These are phyloP conservation scores for Chaetomiaceae sp. DNA, from an alignment of 2,329 filamentous ascomycete genomes.

Conservation along the genomic window DNA sequence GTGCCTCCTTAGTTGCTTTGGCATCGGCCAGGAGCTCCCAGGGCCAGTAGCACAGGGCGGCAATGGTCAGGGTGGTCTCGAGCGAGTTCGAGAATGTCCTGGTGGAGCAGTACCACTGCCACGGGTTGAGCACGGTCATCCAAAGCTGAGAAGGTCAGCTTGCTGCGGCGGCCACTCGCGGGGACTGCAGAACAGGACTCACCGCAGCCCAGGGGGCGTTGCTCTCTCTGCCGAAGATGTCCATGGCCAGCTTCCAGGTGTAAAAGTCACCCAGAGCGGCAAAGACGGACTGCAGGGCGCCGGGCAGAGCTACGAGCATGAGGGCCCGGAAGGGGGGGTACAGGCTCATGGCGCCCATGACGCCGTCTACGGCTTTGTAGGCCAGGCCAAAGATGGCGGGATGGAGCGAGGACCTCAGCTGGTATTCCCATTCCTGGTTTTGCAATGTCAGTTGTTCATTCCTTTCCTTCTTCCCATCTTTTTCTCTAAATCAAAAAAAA, in stretches of 20 bases:
- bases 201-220: slow-evolving; percentile 66
- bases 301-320: slow-evolving; percentile 67
- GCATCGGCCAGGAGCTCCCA: slow-evolving; percentile 62
- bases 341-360: slow-evolving; percentile 51
- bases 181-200: slow-evolving; percentile 34
- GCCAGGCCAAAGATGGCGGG: slow-evolving; percentile 76
- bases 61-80: slow-evolving; percentile 80
- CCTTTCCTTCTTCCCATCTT: too few relatives aligned
- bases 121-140: slow-evolving; percentile 71
- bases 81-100: slow-evolving; percentile 91
- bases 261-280: slow-evolving; percentile 79
- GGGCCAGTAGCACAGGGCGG: slow-evolving; percentile 79
- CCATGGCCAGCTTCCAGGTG: slow-evolving; percentile 75
- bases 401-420: slow-evolving; percentile 84
- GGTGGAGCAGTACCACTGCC: slow-evolving; percentile 95
- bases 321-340: slow-evolving; percentile 55
- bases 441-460: neutral
- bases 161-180: neutral
- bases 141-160: slow-evolving; percentile 48
- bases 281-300: slow-evolving; percentile 68
- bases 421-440: slow-evolving; percentile 83
- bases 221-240: slow-evolving; percentile 63
- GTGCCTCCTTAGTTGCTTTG: slow-evolving; percentile 37
- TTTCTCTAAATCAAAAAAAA: too few relatives aligned
- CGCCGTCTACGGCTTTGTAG: slow-evolving; percentile 59